phyloP scores from a whole-genome alignment of 306 rosid genomes.

The Biancaea sappan region DNA sequence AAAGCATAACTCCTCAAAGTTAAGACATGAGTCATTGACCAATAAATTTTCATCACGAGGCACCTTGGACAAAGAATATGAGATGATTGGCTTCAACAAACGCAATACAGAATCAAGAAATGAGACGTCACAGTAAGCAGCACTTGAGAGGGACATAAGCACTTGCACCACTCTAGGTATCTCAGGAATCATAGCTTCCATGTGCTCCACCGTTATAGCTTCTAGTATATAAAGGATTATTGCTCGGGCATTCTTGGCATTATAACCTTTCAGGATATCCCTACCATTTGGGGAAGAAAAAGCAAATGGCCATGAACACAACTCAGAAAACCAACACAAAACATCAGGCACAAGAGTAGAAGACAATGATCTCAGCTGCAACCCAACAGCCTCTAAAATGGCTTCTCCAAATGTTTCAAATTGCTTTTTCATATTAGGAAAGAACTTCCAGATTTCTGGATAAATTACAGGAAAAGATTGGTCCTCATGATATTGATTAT shows the following conservation, averaged over 20 bases:
- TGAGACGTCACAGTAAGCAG: conserved; percentile 84
- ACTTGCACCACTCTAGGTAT: conserved; percentile 81
- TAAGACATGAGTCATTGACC: conserved; percentile 65
- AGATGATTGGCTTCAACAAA: conserved; percentile 80
- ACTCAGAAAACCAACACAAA: conserved; percentile 85
- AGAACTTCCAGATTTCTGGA: conserved; percentile 78
- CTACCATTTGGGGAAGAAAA: conserved; percentile 44
- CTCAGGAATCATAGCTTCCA: conserved; percentile 95
- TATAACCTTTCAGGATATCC: conserved; percentile 67
- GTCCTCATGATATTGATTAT: conserved; percentile 44
- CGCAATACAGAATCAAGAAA: conserved; percentile 77
- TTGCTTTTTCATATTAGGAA: conserved; percentile 78
- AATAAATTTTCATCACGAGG: conserved; percentile 66
- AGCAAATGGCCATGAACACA: conserved; percentile 82
- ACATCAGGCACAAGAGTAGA: conserved; percentile 76
- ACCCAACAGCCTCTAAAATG: conserved; percentile 89
- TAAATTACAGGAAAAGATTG: conserved; percentile 69
- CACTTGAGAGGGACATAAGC: conserved; percentile 73
- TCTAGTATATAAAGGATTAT: conserved; percentile 80
- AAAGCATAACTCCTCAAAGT: conserved; percentile 89
- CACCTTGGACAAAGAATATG: conserved; percentile 72
- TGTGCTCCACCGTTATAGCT: conserved; percentile 81
- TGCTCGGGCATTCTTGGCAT: conserved; percentile 84
- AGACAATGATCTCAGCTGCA: conserved; percentile 84
- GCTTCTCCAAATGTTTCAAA: conserved; percentile 81